These are phyloP conservation scores for Nevesoporus exiguus DNA, from an alignment of 768 basidiomycete species.

Conservation along the genomic window DNA sequence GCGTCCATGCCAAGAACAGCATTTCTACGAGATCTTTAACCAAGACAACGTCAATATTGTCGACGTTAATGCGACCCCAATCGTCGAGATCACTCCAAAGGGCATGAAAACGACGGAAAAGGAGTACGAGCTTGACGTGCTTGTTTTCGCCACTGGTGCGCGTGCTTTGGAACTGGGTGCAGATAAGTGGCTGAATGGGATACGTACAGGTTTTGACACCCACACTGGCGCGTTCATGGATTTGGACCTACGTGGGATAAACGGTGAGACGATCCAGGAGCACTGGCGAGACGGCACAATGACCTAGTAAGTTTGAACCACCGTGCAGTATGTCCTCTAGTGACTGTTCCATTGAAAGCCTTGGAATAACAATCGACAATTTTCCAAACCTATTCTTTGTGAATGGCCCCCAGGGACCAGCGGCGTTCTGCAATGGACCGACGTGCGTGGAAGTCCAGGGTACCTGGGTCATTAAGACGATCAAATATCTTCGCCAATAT, in stretches of 20 bases:
- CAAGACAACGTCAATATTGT: conserved; percentile 7
- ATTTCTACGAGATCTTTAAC: too few species aligned
- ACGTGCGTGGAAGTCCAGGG: conserved; percentile 3
- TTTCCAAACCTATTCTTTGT: conserved; percentile 5
- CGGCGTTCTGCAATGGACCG: conserved; percentile 4
- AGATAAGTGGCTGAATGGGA: background rate
- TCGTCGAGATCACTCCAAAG: background rate
- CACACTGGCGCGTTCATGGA: conserved; percentile 1
- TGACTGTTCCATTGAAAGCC: background rate
- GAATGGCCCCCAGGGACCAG: conserved; percentile 9
- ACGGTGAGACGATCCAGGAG: conserved; percentile 3
- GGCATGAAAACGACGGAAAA: background rate
- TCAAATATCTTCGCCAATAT: background rate
- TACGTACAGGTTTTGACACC: background rate
- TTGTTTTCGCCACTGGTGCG: conserved; percentile 5
- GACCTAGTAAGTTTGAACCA: conserved; percentile 11
- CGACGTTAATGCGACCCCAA: background rate
- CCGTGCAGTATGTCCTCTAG: background rate
- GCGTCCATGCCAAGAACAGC: conserved; percentile 6
- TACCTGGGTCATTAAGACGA: conserved; percentile 1
- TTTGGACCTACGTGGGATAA: conserved; percentile 3
- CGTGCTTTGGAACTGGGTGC: background rate
- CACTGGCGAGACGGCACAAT: background rate
- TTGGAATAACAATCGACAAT: too few species aligned
- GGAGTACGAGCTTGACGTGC: background rate